Evolutionary conservation across 805 yeast species (phyloP).

Genomic region (Priceomyces haplophilus): DNA sequence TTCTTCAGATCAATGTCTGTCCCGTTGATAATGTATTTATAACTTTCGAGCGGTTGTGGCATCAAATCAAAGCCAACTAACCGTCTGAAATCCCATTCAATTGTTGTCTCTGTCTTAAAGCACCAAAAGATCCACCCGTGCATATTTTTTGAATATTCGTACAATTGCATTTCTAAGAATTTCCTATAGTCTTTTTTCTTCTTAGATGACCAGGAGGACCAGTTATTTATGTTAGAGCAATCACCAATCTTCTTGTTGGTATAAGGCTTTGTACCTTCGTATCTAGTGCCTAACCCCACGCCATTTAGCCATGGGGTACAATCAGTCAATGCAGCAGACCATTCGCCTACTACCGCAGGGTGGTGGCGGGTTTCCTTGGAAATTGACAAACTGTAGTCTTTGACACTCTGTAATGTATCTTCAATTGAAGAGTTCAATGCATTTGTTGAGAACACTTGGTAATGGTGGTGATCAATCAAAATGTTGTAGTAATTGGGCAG

Average conservation of each 20-base stretch:
- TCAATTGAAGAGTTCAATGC: conserved; percentile 28
- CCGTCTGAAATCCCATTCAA: conserved; percentile 63
- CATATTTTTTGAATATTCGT: conserved; percentile 42
- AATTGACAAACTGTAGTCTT: conserved; percentile 31
- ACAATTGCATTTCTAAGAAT: conserved; percentile 60
- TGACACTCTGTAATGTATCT: conserved; percentile 29
- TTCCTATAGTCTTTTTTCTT: conserved; percentile 47
- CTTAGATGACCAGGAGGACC: conserved; percentile 40
- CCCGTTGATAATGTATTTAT: conserved; percentile 31
- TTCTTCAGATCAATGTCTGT: conserved; percentile 24
- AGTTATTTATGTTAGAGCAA: conserved; percentile 41
- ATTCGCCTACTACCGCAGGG: conserved; percentile 64
- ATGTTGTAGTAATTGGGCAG: conserved; percentile 31
- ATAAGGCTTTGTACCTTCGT: conserved; percentile 44
- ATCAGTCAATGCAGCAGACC: conserved; percentile 70
- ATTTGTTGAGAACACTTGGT: conserved; percentile 31
- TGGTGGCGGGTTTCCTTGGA: conserved; percentile 33
- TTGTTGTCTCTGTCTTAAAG: conserved; percentile 61
- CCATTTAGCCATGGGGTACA: conserved; percentile 71
- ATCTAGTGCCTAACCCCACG: conserved; percentile 64
- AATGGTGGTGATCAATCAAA: conserved; percentile 40
- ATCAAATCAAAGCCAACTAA: conserved; percentile 50
- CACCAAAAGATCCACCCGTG: conserved; percentile 73
- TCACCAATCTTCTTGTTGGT: conserved; percentile 30
- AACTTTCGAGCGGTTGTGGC: conserved; percentile 55